Percentiles rank a stretch among this genome's conserved stretches.
phyloP scores from a whole-genome alignment of 352 stramenopile genomes.

The Pythium biforme region DNA sequence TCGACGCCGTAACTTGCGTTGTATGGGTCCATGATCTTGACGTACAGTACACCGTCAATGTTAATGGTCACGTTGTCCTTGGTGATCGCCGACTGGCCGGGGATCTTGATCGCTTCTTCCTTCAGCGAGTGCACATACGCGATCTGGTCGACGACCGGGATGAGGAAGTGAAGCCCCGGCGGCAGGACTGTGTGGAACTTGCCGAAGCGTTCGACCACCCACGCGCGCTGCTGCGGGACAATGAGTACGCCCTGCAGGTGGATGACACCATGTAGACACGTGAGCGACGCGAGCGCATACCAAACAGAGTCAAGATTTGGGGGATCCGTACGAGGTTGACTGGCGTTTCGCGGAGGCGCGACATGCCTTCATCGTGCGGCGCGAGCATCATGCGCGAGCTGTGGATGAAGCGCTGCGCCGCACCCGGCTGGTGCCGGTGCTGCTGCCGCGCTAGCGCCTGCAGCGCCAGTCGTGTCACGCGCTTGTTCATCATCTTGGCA shows the following conservation, averaged over 20 bases:
- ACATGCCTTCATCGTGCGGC: slow-evolving; percentile 24
- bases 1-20: slow-evolving; percentile 89
- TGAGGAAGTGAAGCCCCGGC: slow-evolving; percentile 88
- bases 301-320: background rate
- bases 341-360: slow-evolving; percentile 27
- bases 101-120: slow-evolving; percentile 91
- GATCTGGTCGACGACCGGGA: slow-evolving; percentile 88
- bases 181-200: slow-evolving; percentile 88
- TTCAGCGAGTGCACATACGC: slow-evolving; percentile 92
- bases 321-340: slow-evolving; percentile 24
- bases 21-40: slow-evolving; percentile 89
- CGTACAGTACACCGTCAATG: slow-evolving; percentile 91
- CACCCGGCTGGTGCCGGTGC: background rate
- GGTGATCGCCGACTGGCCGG: slow-evolving; percentile 88
- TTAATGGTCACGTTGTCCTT: slow-evolving; percentile 92
- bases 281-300: too few species aligned
- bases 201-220: slow-evolving; percentile 90
- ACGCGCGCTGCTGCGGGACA: slow-evolving; percentile 87
- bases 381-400: slow-evolving; percentile 22
- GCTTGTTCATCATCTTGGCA: slow-evolving; percentile 22
- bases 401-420: slow-evolving; percentile 22
- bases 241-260: slow-evolving; percentile 70
- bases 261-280: background rate
- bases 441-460: slow-evolving; percentile 15
- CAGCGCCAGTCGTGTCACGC: slow-evolving; percentile 13